Evolutionary conservation across 345 rosid genomes (phyloP).

Genomic region (Crucihimalaya himalaica): DNA sequence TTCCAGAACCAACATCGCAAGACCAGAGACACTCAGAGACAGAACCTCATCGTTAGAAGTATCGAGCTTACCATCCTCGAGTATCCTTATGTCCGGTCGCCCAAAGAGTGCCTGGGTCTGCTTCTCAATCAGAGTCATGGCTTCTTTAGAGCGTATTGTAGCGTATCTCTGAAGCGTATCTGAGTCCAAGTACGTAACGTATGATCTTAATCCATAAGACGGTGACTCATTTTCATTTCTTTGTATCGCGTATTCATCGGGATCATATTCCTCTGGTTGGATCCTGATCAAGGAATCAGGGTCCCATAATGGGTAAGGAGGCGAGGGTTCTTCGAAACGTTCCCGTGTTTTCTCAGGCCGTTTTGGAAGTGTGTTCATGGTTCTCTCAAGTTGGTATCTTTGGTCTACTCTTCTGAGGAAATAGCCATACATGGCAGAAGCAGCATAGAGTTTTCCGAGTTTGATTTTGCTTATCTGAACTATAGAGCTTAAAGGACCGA

Average conservation of each 20-base stretch:
- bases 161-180: constrained; percentile 94
- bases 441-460: constrained; percentile 89
- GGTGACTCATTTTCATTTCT: constrained; percentile 44
- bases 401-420: constrained; percentile 90
- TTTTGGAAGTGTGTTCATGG: constrained; percentile 79
- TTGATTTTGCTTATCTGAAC: constrained; percentile 85
- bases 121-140: constrained; percentile 76
- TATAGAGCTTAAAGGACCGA: constrained; percentile 71
- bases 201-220: constrained; percentile 63
- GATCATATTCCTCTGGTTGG: constrained; percentile 48
- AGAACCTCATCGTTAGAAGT: constrained; percentile 61
- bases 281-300: constrained; percentile 69
- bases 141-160: constrained; percentile 87
- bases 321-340: constrained; percentile 49
- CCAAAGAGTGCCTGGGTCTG: constrained; percentile 94
- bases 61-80: constrained; percentile 78
- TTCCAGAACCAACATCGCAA: constrained; percentile 86
- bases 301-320: constrained; percentile 65
- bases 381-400: constrained; percentile 84
- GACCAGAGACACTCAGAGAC: constrained; percentile 61
- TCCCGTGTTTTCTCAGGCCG: constrained; percentile 47
- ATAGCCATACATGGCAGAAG: constrained; percentile 89
- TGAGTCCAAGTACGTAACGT: constrained; percentile 79
- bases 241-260: constrained; percentile 32
- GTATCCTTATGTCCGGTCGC: constrained; percentile 69